Base-by-base conservation (phyloP, 2,329 filamentous ascomycete species). In the Clathrospora elynae region DNA sequence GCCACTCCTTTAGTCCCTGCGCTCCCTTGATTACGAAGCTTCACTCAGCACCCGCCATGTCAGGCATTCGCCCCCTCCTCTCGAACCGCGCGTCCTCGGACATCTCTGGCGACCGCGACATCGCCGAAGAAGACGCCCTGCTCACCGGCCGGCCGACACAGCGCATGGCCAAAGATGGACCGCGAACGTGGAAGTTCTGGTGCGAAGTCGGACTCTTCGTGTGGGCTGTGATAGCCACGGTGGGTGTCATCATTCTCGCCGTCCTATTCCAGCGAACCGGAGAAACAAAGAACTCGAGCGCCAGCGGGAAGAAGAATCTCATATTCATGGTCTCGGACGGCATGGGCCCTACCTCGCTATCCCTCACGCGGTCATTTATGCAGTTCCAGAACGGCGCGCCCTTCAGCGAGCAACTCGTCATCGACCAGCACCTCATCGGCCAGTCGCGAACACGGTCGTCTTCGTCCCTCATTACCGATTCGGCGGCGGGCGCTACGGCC, bases 311-410 rank as follows among this genome's bases (percentile, higher is more conserved):
- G 78, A 82, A 89, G 40, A 99, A 97, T 71, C 78, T 99, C 38
- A 86, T 99, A 60, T 97, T 99, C 77, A 99, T 99, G 93, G 92
- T 99, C 24, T 96, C 90, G 1, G 93, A 99, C 70, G 93, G 93
- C 63, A 99, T 99, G 93, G 93, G 93, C 0, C 93, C 93, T 6
- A 89, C 93, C 6, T 92, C 89, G 59, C 78, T 99, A 39, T 87
- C 87, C 17, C 72, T 99, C 67, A 96, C 93, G 5, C 81, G 93
- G 42, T 88, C 85, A 65, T 99, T 87, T 74, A 84, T 88, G 55
- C 93, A 99, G 71, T 81, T 86, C 57, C 78, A 85, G 40, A 80
- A 88, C 25, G 82, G 79, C 4, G 77, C 95, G n/a, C 85, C 88
- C 1, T 81, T 81, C 55, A 81, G 85, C 59, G 84, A 96, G 61